Evolutionary conservation across 2,329 filamentous ascomycete genomes (phyloP), one percentile per base, ranked within the genome.

Genomic region (Teratosphaeria gauchensis): DNA sequence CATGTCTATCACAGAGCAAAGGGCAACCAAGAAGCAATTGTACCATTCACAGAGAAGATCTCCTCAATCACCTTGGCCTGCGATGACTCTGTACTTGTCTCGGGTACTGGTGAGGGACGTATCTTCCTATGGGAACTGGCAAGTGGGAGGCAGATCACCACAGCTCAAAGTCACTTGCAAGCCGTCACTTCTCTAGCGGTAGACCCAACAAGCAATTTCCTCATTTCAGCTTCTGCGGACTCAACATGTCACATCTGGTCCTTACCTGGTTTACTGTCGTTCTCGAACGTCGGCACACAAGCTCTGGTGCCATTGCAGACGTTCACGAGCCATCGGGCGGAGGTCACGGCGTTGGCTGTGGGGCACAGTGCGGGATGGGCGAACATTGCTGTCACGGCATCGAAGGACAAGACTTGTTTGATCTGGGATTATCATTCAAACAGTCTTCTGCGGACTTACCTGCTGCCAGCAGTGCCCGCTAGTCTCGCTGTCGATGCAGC

Each of bases 221-320:
- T 94, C 56, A 79, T 94, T 55, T 89, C 88, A 1, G 90, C 86
- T 48, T 92, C 89, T 2, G 83, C 87, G 65, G 94, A 99, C 76
- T 89, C 91, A 56, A 95, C 90, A 72, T 82, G 96, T 62, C 90
- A 95, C 73, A 87, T 97, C 61, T 99, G 94, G 94, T 90, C 90
- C 1, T 75, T 96, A 56, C 80, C 88, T 3, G 81, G 82, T 28
- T 82, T 97, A 11, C 80, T 96, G 2, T 84, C 83, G 4, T 85
- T 86, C 68, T 75, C 73, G n/a, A 75, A 73, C 21, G 74, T 76
- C 53, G 73, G 75, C 14, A 83, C 58, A 76, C 55, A 77, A 76
- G 57, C 80, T 81, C 68, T 82, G 75, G 85, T 91, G 65, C 92
- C 92, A 2, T 77, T 90, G 54, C 82, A 85, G 60, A 92, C 87